Evolutionary conservation across 108 stramenopile species (phyloP).

Genomic region (Nannochloropsis oceanica): DNA sequence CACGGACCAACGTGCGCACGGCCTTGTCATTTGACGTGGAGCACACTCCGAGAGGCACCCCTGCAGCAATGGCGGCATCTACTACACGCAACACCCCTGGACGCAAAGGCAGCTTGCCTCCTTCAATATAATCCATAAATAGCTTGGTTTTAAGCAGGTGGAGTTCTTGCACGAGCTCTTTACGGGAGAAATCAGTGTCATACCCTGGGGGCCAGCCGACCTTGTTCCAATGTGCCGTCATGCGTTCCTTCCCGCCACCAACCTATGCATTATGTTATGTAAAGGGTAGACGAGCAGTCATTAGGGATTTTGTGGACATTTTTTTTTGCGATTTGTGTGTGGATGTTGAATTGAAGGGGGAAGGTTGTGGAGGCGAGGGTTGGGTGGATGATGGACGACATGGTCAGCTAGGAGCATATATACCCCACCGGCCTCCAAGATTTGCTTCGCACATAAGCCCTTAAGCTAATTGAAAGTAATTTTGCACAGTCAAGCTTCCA

Average conservation of each 20-base stretch:
- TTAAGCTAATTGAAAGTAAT: too few relatives aligned
- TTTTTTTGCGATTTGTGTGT: too few relatives aligned
- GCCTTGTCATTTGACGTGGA: constrained; percentile 78
- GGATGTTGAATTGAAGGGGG: too few relatives aligned
- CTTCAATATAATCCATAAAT: constrained; percentile 64
- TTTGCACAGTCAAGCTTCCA: too few relatives aligned
- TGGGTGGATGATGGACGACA: too few relatives aligned
- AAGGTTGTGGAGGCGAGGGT: too few relatives aligned
- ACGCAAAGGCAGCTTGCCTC: constrained; percentile 59
- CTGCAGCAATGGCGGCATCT: constrained; percentile 58
- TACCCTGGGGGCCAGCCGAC: constrained; percentile 60
- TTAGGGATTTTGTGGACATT: too few relatives aligned
- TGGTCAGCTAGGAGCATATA: neutral
- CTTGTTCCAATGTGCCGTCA: constrained; percentile 68
- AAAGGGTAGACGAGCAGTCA: too few relatives aligned
- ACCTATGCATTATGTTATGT: neutral
- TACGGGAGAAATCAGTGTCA: constrained; percentile 25
- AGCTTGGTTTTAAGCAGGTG: constrained; percentile 78
- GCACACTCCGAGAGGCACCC: constrained; percentile 64
- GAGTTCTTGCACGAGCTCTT: constrained; percentile 56
- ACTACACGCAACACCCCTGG: constrained; percentile 65
- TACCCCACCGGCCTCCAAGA: neutral
- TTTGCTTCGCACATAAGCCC: too few relatives aligned
- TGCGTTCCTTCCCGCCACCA: constrained; percentile 79
- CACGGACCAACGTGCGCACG: constrained; percentile 58